phyloP scores from a whole-genome alignment of 495 filamentous ascomycete species.

The Xylaria longipes region DNA sequence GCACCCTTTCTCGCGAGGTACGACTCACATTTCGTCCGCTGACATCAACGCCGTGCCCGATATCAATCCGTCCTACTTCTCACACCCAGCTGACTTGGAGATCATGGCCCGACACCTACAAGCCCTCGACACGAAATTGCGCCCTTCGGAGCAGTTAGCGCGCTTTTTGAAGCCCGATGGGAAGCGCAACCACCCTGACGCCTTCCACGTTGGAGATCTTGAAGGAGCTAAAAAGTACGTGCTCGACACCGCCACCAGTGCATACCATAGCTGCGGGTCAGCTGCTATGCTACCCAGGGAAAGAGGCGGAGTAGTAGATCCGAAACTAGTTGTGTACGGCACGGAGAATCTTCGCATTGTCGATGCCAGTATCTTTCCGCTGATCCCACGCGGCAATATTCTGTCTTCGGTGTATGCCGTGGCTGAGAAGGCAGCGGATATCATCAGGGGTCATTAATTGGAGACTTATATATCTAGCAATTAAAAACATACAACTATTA shows the following conservation, averaged over 20 bases:
- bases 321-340: neutral
- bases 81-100: slow-evolving; percentile 57
- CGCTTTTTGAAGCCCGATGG: slow-evolving; percentile 20
- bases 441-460: neutral
- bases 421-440: slow-evolving; percentile 1
- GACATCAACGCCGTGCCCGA: slow-evolving; percentile 65
- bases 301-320: slow-evolving; percentile 25
- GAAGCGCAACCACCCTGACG: slow-evolving; percentile 19
- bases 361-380: neutral
- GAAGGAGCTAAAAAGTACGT: slow-evolving; percentile 27
- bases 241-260: slow-evolving; percentile 15
- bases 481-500: no score
- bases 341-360: neutral
- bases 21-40: slow-evolving; percentile 57
- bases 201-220: slow-evolving; percentile 16
- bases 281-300: slow-evolving; percentile 25
- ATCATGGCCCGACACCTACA: slow-evolving; percentile 47
- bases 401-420: neutral
- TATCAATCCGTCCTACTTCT: slow-evolving; percentile 66
- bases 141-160: neutral
- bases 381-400: neutral
- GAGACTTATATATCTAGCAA: neutral
- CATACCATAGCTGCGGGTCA: slow-evolving; percentile 19
- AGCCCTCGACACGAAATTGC: slow-evolving; percentile 8
- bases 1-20: slow-evolving; percentile 62